phyloP scores from a whole-genome alignment of 345 rosid species.

The Barbarea vulgaris region DNA sequence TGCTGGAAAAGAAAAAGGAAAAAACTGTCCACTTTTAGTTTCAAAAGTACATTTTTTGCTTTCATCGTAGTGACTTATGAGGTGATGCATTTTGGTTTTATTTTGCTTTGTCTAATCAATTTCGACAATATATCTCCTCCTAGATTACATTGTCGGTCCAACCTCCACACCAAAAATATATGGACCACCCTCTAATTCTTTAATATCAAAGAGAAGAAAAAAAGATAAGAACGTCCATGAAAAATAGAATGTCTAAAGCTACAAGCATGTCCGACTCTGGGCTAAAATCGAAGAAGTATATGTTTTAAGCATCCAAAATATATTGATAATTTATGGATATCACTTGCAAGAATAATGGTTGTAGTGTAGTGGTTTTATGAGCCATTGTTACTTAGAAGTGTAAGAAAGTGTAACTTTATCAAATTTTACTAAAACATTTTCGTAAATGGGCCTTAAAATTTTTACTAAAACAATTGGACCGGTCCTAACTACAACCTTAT shows the following conservation, averaged over 20 bases:
- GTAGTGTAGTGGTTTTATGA: too few species aligned
- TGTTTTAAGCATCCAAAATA: too few species aligned
- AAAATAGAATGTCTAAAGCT: conserved; percentile 11
- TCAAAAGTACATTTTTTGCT: conserved; percentile 35
- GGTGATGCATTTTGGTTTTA: conserved; percentile 36
- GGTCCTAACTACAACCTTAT: too few species aligned
- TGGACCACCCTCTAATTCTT: conserved; percentile 33
- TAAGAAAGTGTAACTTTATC: too few species aligned
- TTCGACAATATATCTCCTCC: conserved; percentile 42
- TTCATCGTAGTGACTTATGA: conserved; percentile 39
- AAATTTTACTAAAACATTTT: too few species aligned
- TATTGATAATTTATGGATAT: too few species aligned
- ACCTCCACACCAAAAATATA: conserved; percentile 31
- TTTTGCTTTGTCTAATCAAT: conserved; percentile 40
- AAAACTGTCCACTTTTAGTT: conserved; percentile 16
- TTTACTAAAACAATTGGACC: too few species aligned
- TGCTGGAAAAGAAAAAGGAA: background rate
- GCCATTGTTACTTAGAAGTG: too few species aligned
- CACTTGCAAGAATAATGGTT: too few species aligned
- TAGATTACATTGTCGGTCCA: conserved; percentile 44
- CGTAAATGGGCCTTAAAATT: too few species aligned
- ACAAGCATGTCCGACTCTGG: too few species aligned
- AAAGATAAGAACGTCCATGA: conserved; percentile 3
- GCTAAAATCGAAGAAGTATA: too few species aligned
- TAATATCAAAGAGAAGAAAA: background rate